These are phyloP conservation scores for Cochlearia excelsa DNA, from an alignment of 345 rosid genomes.

Conservation along the genomic window DNA sequence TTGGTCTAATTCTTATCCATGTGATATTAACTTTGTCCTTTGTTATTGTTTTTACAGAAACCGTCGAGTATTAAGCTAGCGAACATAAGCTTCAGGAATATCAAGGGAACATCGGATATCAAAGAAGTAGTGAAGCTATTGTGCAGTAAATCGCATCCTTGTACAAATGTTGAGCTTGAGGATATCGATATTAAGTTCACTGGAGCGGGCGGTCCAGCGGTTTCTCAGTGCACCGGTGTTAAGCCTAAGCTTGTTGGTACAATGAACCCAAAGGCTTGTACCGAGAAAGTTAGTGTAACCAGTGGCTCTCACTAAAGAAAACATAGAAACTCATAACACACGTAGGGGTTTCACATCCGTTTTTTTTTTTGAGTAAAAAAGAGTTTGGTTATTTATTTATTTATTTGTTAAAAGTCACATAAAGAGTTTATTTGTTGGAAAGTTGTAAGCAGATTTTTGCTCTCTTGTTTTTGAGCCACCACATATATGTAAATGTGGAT, in stretches of 20 bases:
- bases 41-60: conserved; percentile 16
- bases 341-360: conserved; percentile 4
- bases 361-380: no score
- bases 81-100: conserved; percentile 46
- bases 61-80: conserved; percentile 47
- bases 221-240: conserved; percentile 41
- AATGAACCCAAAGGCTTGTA: conserved; percentile 37
- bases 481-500: no score
- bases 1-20: no score
- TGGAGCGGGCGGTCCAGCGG: conserved; percentile 34
- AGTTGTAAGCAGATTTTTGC: no score
- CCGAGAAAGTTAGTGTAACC: not conserved
- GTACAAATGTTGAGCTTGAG: conserved; percentile 38
- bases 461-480: no score
- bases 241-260: conserved; percentile 35
- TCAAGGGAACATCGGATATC: conserved; percentile 48
- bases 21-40: no score
- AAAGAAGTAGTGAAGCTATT: conserved; percentile 41
- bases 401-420: no score
- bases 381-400: no score
- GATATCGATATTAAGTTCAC: conserved; percentile 39
- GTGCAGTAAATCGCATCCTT: conserved; percentile 50
- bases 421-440: no score
- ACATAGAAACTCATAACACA: not conserved
- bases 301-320: not conserved